Evolutionary conservation across 2,329 filamentous ascomycete genomes (phyloP), one percentile per base, ranked within the genome.

Genomic region (Geoglossum cookeanum): DNA sequence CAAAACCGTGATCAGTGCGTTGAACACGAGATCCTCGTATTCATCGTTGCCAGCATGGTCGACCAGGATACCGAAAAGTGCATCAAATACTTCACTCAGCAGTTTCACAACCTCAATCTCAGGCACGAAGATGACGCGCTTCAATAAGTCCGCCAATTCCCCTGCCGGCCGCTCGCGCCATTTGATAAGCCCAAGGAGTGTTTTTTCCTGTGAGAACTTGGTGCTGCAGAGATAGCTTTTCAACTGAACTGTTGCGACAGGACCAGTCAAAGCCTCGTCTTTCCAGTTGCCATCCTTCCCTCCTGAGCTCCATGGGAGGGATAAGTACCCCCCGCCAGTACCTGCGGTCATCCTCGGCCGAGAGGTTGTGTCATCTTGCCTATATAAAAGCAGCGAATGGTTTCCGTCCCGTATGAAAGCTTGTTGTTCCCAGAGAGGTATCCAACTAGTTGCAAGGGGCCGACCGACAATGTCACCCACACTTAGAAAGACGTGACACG

Each of bases 71-170:
- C 87, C 85, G 66, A 98, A 98, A 0, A 98, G 78, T 0, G 88
- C 81, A 68, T 95, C 87, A 56, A 98, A 84, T 0, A 97, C 89
- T 64, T 94, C 85, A 61, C 80, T 85, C 6, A 97, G 74, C 47
- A 97, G 78, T 72, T 97, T 98, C 60, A 98, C 92, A 37, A 98
- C 87, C 70, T 98, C 94, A 58, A 97, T 95, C 67, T 98, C 92
- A 0, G 92, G 87, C 0, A 98, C 90, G 62, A 97, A 97, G 22
- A 90, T 83, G 54, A 97, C 79, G 62, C 90, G 83, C 66, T 85
- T 85, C 47, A 98, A 72, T 0, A 94, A 73, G 29, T 81, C 76
- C 0, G 86, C 75, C 1, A 97, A 75, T 39, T 90, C 81, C 32
- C 83, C 81, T 51, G 82, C 78, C 0, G 83, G 75, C 45, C 83